These are phyloP conservation scores for Reticulascus tulasneorum DNA, from an alignment of 2,329 filamentous ascomycete species.

Conservation along the genomic window DNA sequence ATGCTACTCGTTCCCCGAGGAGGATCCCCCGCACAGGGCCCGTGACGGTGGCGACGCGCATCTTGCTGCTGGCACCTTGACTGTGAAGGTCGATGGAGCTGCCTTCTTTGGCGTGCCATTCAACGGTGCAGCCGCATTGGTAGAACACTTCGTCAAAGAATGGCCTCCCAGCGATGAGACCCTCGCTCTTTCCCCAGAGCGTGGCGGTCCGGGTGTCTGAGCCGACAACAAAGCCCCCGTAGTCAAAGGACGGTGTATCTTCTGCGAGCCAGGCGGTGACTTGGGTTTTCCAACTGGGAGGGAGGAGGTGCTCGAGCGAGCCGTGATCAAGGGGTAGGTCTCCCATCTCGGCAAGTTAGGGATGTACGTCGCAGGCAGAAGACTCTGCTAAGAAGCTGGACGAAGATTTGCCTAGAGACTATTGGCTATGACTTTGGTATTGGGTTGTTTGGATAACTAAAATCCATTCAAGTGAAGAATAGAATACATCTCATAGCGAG, in stretches of 20 bases:
- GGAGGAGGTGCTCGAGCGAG: slow-evolving; percentile 66
- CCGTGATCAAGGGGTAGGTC: slow-evolving; percentile 28
- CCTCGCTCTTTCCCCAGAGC: slow-evolving; percentile 66
- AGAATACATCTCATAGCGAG: too few species aligned
- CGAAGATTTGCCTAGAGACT: too few species aligned
- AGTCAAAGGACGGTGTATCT: slow-evolving; percentile 95
- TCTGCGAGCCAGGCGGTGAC: slow-evolving; percentile 87
- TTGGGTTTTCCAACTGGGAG: slow-evolving; percentile 76
- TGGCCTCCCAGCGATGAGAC: slow-evolving; percentile 84
- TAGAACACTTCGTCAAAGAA: slow-evolving; percentile 94
- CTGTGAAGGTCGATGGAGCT: slow-evolving; percentile 58
- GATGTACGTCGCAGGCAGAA: too few species aligned
- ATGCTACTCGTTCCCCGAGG: slow-evolving; percentile 86
- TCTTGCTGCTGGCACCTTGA: slow-evolving; percentile 43
- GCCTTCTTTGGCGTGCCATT: slow-evolving; percentile 83
- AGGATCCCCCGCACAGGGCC: slow-evolving; percentile 78
- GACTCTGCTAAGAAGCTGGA: too few species aligned
- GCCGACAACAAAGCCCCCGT: slow-evolving; percentile 94
- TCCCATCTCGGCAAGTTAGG: too few species aligned
- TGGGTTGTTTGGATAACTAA: too few species aligned
- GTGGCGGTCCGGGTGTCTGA: slow-evolving; percentile 59
- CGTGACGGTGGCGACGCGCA: slow-evolving; percentile 71
- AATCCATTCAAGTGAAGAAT: too few species aligned
- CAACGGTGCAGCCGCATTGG: slow-evolving; percentile 85
- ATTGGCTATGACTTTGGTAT: too few species aligned